Conservation (phyloP, 805 yeast genomes). For the Nadsonia fulvescens region DNA sequence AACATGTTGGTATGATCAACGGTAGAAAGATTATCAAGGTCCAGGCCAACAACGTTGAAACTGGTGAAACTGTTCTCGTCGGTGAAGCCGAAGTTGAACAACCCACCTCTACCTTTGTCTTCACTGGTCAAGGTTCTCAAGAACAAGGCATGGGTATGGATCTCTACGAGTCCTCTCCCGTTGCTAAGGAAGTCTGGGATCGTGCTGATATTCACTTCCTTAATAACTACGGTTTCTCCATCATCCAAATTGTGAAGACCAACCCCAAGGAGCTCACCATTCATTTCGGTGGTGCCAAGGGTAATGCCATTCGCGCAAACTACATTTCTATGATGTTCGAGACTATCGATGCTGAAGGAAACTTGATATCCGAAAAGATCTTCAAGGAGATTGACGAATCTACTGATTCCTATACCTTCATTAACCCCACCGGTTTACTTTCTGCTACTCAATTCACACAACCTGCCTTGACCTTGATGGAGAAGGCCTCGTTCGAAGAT, state of each 20-base stretch:
- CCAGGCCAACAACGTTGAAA: conserved; percentile 68
- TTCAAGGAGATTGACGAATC: conserved; percentile 76
- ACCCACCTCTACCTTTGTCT: conserved; percentile 89
- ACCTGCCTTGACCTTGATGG: conserved; percentile 98
- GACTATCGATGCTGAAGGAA: conserved; percentile 72
- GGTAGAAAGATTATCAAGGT: conserved; percentile 95
- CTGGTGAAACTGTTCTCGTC: conserved; percentile 55
- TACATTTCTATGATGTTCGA: conserved; percentile 96
- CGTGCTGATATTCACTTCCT: conserved; percentile 90
- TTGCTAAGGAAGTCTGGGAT: conserved; percentile 94
- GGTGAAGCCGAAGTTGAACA: conserved; percentile 99
- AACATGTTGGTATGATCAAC: conserved; percentile 96
- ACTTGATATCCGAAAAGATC: conserved; percentile 76
- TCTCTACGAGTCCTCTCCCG: conserved; percentile 72
- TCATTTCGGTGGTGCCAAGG: conserved; percentile 95
- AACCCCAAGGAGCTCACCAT: conserved; percentile 92
- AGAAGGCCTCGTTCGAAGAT: conserved; percentile 96
- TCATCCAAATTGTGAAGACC: conserved; percentile 83
- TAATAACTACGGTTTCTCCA: conserved; percentile 90
- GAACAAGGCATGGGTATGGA: conserved; percentile 99
- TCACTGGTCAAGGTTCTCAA: conserved; percentile 99
- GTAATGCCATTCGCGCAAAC: conserved; percentile 85
- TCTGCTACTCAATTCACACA: conserved; percentile 98
- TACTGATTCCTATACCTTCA: conserved; percentile 75
- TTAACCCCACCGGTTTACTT: conserved; percentile 82